These are phyloP conservation scores for Ramaria rubella DNA, from an alignment of 768 basidiomycete species.

Conservation along the genomic window DNA sequence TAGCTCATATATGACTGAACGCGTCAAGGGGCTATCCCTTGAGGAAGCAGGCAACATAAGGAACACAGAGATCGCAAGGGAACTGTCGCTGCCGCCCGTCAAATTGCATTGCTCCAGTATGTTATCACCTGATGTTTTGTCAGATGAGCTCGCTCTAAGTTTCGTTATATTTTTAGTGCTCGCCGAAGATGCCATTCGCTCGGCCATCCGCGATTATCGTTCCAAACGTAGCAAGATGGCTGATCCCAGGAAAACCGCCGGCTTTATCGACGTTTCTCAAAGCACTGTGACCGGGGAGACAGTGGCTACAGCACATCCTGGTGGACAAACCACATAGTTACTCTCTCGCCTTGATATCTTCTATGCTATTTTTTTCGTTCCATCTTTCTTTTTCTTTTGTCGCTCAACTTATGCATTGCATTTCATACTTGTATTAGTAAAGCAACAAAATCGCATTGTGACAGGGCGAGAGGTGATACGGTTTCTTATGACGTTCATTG, in stretches of 20 bases:
- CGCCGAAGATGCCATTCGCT: conserved; percentile 97
- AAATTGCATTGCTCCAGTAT: conserved; percentile 91
- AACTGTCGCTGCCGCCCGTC: conserved; percentile 90
- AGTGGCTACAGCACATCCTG: conserved; percentile 44
- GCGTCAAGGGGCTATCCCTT: conserved; percentile 88
- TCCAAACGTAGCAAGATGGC: conserved; percentile 61
- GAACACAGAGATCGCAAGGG: conserved; percentile 99
- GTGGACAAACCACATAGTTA: conserved; percentile 18
- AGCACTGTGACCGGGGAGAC: conserved; percentile 48
- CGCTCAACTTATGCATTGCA: conserved; percentile 4
- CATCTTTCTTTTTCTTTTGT: not conserved
- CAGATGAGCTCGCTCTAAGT: conserved; percentile 5
- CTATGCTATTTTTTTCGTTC: not conserved
- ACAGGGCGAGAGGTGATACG: not conserved
- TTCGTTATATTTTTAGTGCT: conserved; percentile 52
- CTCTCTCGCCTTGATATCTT: not conserved
- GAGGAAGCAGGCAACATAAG: conserved; percentile 95
- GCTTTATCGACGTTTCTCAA: conserved; percentile 67
- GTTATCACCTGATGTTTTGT: conserved; percentile 26
- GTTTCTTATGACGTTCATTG: not conserved
- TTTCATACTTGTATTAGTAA: not conserved
- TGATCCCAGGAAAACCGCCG: conserved; percentile 44
- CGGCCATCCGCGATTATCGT: conserved; percentile 94
- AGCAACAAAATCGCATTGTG: not conserved
- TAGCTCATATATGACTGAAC: conserved; percentile 97